Evolutionary conservation across 176 grass and related monocot genomes (phyloP).

Genomic region (Olyra latifolia): DNA sequence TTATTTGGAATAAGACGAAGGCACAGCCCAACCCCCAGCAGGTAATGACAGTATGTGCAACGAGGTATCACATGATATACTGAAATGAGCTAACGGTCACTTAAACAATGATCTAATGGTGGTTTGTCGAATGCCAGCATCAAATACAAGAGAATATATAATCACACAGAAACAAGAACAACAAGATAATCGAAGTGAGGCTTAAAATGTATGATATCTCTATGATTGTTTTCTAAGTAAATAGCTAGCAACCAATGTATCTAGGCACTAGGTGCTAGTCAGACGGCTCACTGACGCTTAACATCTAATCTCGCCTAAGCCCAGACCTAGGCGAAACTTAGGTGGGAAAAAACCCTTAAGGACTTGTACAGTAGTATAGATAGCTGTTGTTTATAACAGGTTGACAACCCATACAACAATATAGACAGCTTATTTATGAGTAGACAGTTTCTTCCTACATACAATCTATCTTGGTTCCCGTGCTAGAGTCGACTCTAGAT

Average conservation of each 20-base stretch:
- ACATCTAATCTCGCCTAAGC: too few species aligned
- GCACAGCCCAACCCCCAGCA: background rate
- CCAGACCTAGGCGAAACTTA: too few species aligned
- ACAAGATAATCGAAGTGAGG: background rate
- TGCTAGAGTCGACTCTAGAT: too few species aligned
- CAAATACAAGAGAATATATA: background rate
- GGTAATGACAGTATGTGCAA: background rate
- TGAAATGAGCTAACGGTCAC: background rate
- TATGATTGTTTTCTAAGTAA: conserved; percentile 12
- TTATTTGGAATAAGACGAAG: background rate
- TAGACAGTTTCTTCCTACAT: too few species aligned
- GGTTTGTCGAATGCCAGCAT: background rate
- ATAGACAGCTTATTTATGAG: too few species aligned
- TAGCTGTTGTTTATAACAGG: too few species aligned
- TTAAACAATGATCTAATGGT: background rate
- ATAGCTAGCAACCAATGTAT: background rate
- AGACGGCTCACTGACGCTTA: too few species aligned
- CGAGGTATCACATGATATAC: background rate
- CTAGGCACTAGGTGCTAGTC: too few species aligned
- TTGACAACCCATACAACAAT: too few species aligned
- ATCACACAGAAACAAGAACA: background rate
- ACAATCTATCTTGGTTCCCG: too few species aligned
- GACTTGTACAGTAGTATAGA: too few species aligned
- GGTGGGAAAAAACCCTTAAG: too few species aligned
- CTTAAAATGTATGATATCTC: background rate